Base-by-base conservation (phyloP, 441 rosid genomes). In the Erodium trifolium region DNA sequence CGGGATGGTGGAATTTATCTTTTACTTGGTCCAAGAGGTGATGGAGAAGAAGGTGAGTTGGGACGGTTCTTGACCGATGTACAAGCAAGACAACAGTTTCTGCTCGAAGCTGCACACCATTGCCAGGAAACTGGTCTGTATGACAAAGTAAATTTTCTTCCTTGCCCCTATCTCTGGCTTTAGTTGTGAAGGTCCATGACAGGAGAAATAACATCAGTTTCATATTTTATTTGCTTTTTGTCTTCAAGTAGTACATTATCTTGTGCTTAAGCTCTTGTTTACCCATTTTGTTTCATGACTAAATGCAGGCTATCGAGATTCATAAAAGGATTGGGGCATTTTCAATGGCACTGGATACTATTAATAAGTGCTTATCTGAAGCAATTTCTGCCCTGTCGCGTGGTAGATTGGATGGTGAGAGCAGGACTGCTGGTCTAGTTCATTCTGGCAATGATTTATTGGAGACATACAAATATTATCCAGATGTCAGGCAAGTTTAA, bases 281-380 rank as follows among this genome's bases (percentile, higher is more conserved):
- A 29, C 13, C 4, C 8, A 34, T 23, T 23, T 27, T 65, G 29
- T 79, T 64, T 23, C 60, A 51, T 57, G 9, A 12, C 65, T 62
- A 72, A 70, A 69, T 51, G 66, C 83, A 92, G 96, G 84, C 99
- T 5, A 83, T 91, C 73, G 99, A 93, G 75, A 85, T 89, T 78
- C 95, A 84, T 78, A 89, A 90, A 86, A 84, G 96, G 78, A 82
- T 90, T 72, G 97, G 99, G 63, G 97, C 96, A 11, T 91, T 93
- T 76, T 78, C 96, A 11, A 81, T 89, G 85, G 99, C 99, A 11
- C 66, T 91, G 77, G 96, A 91, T 68, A 88, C 88, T 66, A 86
- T 90, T 75, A 94, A 94, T 71, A 87, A 82, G 81, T 93, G 96
- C 76, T 86, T 91, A 17, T 94, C 97, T 12, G 96, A 88, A 77